Conservation (phyloP, 2,329 filamentous ascomycete genomes). For the Paecilomyces formosus region DNA sequence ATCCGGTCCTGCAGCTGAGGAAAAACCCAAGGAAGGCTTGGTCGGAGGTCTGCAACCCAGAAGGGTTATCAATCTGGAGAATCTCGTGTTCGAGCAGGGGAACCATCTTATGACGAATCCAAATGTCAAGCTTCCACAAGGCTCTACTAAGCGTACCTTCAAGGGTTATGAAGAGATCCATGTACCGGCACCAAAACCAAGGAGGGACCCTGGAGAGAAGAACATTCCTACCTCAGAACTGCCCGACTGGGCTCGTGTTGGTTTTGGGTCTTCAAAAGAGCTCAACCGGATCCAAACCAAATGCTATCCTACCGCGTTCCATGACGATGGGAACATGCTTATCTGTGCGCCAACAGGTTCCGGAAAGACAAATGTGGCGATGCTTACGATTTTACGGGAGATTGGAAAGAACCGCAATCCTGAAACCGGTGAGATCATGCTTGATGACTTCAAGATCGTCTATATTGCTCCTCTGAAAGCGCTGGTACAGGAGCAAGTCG, state of each 20-base stretch:
- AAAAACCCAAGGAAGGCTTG: slow-evolving; percentile 58
- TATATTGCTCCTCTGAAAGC: slow-evolving; percentile 96
- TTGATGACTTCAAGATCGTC: slow-evolving; percentile 97
- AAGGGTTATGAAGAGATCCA: slow-evolving; percentile 99
- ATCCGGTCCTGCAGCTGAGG: slow-evolving; percentile 46
- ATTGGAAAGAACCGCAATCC: slow-evolving; percentile 91
- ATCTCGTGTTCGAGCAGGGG: slow-evolving; percentile 92
- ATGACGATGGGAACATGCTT: slow-evolving; percentile 94
- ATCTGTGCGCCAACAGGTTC: slow-evolving; percentile 95
- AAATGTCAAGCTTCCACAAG: slow-evolving; percentile 86
- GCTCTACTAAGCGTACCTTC: slow-evolving; percentile 89
- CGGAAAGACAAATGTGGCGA: slow-evolving; percentile 97
- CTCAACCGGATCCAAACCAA: slow-evolving; percentile 94
- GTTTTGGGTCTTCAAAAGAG: slow-evolving; percentile 78
- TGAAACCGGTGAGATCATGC: slow-evolving; percentile 82
- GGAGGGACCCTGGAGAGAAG: slow-evolving; percentile 69
- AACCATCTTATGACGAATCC: slow-evolving; percentile 99
- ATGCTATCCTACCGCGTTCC: slow-evolving; percentile 84
- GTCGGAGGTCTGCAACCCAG: slow-evolving; percentile 79
- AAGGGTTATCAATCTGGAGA: slow-evolving; percentile 86
- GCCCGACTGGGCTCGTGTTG: slow-evolving; percentile 82
- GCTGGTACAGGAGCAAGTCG: slow-evolving; percentile 93
- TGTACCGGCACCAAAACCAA: slow-evolving; percentile 85
- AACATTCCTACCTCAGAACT: slow-evolving; percentile 79
- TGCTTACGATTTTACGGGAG: slow-evolving; percentile 92